Conservation (phyloP, 2,329 filamentous ascomycete species). For the Phyllosticta citriasiana region DNA sequence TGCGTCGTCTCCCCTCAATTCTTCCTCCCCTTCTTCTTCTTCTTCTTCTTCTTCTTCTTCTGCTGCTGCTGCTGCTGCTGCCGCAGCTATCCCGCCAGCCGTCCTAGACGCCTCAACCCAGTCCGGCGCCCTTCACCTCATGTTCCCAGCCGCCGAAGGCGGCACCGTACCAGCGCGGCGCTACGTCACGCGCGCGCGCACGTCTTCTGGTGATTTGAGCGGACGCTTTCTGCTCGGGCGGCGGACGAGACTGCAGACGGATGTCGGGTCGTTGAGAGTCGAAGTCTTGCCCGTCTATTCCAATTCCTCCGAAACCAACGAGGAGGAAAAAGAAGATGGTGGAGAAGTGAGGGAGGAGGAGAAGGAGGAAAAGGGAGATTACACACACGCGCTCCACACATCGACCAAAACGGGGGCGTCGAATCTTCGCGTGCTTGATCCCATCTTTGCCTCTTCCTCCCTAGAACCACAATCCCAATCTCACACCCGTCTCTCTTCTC, state of each 20-base stretch:
- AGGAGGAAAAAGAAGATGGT: too few species aligned
- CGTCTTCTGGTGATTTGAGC: background rate
- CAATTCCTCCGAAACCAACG: background rate
- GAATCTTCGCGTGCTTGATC: background rate
- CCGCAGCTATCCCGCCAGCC: background rate
- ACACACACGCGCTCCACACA: background rate
- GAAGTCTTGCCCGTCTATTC: background rate
- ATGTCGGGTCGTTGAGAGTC: background rate
- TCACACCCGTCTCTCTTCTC: background rate
- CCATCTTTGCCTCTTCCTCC: background rate
- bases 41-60: background rate
- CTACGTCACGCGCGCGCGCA: background rate
- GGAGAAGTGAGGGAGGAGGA: background rate
- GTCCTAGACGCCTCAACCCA: background rate
- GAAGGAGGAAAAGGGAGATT: background rate
- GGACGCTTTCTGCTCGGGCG: background rate
- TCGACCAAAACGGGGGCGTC: background rate
- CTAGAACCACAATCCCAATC: too few species aligned
- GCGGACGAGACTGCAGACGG: background rate
- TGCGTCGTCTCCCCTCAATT: background rate
- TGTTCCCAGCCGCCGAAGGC: background rate
- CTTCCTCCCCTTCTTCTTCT: background rate
- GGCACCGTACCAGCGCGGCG: background rate
- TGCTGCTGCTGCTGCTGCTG: background rate
- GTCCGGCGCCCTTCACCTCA: background rate